phyloP scores from a whole-genome alignment of 441 rosid genomes.

The Pelargonium fulgidum region DNA sequence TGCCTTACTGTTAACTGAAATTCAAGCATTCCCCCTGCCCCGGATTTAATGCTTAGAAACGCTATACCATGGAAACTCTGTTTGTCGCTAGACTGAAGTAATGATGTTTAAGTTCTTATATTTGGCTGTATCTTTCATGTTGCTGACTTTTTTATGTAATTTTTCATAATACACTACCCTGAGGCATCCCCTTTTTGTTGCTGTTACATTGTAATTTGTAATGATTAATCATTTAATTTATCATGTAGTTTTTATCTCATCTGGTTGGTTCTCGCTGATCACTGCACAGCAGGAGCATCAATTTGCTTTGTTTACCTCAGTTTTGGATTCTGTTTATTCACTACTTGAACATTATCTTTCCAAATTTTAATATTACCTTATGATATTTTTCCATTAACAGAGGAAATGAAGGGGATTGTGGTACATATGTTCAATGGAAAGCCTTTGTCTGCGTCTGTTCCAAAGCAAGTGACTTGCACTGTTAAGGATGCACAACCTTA shows the following conservation, averaged over 20 bases:
- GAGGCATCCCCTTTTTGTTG: neutral
- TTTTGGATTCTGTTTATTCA: neutral
- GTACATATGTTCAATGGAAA: slow-evolving; percentile 68
- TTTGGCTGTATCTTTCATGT: neutral
- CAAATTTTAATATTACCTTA: neutral
- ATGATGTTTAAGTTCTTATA: too few species aligned
- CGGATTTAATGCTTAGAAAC: too few species aligned
- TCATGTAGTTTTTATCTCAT: neutral
- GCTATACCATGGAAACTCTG: too few species aligned
- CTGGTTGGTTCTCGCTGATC: too few species aligned
- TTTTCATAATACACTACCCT: too few species aligned
- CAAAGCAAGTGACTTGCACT: slow-evolving; percentile 69
- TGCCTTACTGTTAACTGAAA: too few species aligned
- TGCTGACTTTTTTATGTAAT: neutral
- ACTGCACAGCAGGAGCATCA: too few species aligned
- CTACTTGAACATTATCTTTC: neutral
- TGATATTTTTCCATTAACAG: slow-evolving; percentile 36
- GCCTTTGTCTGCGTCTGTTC: slow-evolving; percentile 73
- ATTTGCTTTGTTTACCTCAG: neutral
- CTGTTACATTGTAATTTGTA: neutral
- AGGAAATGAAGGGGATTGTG: slow-evolving; percentile 65
- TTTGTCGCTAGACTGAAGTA: too few species aligned
- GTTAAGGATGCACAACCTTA: slow-evolving; percentile 61
- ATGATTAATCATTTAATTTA: too few species aligned
- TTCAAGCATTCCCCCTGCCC: too few species aligned